Evolutionary conservation across 1,284 basidiomycete species (phyloP).

Genomic region (Leccinum subrobustum): DNA sequence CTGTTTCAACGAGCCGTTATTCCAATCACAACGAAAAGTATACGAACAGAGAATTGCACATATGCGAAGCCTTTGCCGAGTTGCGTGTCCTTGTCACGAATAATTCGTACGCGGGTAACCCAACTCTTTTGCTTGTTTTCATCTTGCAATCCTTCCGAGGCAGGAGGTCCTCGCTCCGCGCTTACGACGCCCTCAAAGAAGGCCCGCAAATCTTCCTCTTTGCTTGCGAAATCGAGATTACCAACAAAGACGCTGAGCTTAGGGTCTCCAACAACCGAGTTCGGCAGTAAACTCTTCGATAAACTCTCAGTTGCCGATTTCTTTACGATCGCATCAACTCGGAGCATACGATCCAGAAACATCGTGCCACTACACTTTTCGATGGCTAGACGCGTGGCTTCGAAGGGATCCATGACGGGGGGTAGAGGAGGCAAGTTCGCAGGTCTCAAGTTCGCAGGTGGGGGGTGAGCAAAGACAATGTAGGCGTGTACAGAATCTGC

Average conservation of each 20-base stretch:
- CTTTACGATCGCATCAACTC: conserved; percentile 68
- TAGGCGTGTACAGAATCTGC: conserved; percentile 81
- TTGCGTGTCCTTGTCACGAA: conserved; percentile 91
- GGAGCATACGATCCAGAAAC: conserved; percentile 75
- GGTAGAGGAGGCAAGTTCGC: conserved; percentile 58
- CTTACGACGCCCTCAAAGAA: conserved; percentile 85
- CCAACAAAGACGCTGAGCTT: conserved; percentile 89
- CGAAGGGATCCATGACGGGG: conserved; percentile 64
- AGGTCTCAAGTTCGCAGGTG: conserved; percentile 41
- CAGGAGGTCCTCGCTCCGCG: conserved; percentile 66
- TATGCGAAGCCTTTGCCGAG: conserved; percentile 99
- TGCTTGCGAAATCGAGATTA: conserved; percentile 88
- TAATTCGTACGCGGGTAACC: conserved; percentile 85
- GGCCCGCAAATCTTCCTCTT: conserved; percentile 85
- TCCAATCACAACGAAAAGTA: background rate
- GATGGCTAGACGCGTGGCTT: conserved; percentile 65
- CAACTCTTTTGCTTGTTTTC: conserved; percentile 47
- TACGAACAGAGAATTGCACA: conserved; percentile 80
- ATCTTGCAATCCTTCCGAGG: conserved; percentile 26
- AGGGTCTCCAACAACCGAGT: conserved; percentile 51
- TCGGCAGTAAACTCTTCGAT: conserved; percentile 5
- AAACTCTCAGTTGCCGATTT: conserved; percentile 10
- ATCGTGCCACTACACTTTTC: conserved; percentile 66
- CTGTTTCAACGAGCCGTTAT: conserved; percentile 6
- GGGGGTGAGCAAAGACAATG: conserved; percentile 78